Conservation (phyloP, 2,329 filamentous ascomycete genomes). For the Colletotrichum lentis region DNA sequence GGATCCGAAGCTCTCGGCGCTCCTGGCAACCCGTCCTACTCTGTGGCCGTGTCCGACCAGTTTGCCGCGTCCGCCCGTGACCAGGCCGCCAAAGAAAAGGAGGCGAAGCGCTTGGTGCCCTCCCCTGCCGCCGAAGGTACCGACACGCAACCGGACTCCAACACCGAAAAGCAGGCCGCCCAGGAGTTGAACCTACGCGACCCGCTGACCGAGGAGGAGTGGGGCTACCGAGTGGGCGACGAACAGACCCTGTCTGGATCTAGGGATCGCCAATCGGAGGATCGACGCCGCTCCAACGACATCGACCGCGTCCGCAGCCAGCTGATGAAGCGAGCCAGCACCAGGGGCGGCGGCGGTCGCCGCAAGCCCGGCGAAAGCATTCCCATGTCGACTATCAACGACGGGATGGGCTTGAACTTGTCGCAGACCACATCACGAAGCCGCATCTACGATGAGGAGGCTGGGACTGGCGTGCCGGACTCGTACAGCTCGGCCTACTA, state of each 20-base stretch:
- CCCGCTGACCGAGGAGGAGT: conserved; percentile 49
- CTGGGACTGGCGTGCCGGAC: conserved; percentile 48
- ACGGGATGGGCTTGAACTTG: conserved; percentile 42
- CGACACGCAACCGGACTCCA: conserved; percentile 37
- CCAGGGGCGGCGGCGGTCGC: conserved; percentile 57
- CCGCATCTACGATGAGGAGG: conserved; percentile 55
- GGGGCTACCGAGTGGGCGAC: conserved; percentile 49
- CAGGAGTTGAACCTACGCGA: conserved; percentile 55
- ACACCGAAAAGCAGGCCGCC: conserved; percentile 55
- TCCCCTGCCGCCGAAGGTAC: conserved; percentile 41
- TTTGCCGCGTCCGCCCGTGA: conserved; percentile 70
- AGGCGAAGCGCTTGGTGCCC: conserved; percentile 72
- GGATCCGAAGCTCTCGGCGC: conserved; percentile 69
- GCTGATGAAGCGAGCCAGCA: conserved; percentile 53
- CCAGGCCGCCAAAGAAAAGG: conserved; percentile 66
- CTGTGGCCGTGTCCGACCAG: conserved; percentile 75
- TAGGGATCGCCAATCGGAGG: conserved; percentile 46
- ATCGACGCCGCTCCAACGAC: conserved; percentile 50
- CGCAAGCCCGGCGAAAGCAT: conserved; percentile 59
- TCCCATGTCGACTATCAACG: conserved; percentile 46
- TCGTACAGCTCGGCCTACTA: conserved; percentile 41
- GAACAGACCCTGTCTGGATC: conserved; percentile 47
- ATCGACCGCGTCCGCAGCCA: conserved; percentile 50
- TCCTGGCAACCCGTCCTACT: conserved; percentile 80
- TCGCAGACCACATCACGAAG: conserved; percentile 46